These are phyloP conservation scores for Pythium biforme DNA, from an alignment of 352 stramenopile species.

Conservation along the genomic window DNA sequence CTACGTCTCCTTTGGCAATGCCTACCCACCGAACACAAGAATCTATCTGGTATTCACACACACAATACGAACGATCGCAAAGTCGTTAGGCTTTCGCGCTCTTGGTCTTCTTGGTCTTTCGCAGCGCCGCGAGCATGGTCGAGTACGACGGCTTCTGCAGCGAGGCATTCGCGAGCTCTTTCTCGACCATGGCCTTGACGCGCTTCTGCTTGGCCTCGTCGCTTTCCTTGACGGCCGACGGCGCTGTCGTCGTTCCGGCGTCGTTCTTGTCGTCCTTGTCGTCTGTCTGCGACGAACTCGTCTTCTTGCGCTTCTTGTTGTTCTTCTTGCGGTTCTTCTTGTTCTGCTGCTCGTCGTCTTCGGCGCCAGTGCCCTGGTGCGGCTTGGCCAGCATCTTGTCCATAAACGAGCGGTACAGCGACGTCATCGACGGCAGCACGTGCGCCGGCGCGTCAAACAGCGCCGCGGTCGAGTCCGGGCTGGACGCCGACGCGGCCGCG, in stretches of 20 bases:
- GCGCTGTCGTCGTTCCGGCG: neutral
- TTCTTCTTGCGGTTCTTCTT: slow-evolving; percentile 63
- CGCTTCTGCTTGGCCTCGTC: slow-evolving; percentile 41
- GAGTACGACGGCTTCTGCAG: slow-evolving; percentile 71
- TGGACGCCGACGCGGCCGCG: slow-evolving; percentile 17
- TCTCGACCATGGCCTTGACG: slow-evolving; percentile 63
- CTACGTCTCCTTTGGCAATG: no score
- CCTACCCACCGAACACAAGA: slow-evolving; percentile 5
- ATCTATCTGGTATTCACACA: slow-evolving; percentile 36
- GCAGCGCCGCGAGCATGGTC: slow-evolving; percentile 63
- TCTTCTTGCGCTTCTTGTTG: slow-evolving; percentile 33
- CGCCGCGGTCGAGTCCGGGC: slow-evolving; percentile 26
- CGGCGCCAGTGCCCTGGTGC: slow-evolving; percentile 17
- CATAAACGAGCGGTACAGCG: slow-evolving; percentile 85
- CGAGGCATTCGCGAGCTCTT: slow-evolving; percentile 55
- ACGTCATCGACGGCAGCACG: slow-evolving; percentile 80
- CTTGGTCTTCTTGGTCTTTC: slow-evolving; percentile 44
- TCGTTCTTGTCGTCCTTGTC: slow-evolving; percentile 27
- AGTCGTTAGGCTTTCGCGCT: slow-evolving; percentile 8
- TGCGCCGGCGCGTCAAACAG: slow-evolving; percentile 82
- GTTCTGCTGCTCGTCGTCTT: slow-evolving; percentile 33
- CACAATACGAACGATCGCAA: neutral
- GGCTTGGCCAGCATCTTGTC: slow-evolving; percentile 83
- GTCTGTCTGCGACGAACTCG: slow-evolving; percentile 17
- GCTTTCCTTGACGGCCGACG: neutral